Conservation (phyloP, 208 protist species). For the Trypanosoma avium region DNA sequence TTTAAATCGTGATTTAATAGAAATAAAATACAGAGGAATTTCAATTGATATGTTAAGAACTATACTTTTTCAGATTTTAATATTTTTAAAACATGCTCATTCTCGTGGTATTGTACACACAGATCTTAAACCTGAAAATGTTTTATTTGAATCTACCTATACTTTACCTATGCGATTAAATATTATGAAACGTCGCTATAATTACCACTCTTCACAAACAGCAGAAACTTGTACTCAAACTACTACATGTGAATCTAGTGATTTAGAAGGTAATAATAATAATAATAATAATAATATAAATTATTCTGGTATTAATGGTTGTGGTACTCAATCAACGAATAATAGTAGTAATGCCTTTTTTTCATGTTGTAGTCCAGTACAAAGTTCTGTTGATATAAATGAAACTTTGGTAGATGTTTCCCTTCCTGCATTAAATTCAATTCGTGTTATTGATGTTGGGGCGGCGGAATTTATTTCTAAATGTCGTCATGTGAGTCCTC, state of each 20-base stretch:
- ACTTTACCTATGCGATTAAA: constrained; percentile 33
- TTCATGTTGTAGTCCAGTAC: too few species aligned
- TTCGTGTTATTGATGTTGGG: constrained; percentile 81
- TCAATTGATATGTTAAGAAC: constrained; percentile 52
- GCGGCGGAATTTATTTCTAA: constrained; percentile 47
- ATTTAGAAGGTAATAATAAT: too few species aligned
- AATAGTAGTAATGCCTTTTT: too few species aligned
- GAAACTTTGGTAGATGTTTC: constrained; percentile 38
- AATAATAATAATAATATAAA: too few species aligned
- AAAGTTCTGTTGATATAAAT: neutral
- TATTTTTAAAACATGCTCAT: constrained; percentile 71
- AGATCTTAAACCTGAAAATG: constrained; percentile 86
- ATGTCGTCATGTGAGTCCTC: constrained; percentile 24
- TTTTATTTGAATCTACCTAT: constrained; percentile 72
- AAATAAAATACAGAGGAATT: constrained; percentile 55
- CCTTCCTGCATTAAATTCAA: constrained; percentile 57
- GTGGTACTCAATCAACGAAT: too few species aligned
- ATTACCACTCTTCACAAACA: constrained; percentile 14
- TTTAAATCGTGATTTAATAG: constrained; percentile 9
- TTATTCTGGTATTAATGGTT: too few species aligned
- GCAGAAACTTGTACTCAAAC: neutral
- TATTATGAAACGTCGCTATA: constrained; percentile 17
- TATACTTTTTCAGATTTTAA: constrained; percentile 70
- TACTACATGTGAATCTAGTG: too few species aligned
- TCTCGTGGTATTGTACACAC: constrained; percentile 70